Base-by-base conservation (phyloP, 495 filamentous ascomycete species). In the Amniculicola lignicola region DNA sequence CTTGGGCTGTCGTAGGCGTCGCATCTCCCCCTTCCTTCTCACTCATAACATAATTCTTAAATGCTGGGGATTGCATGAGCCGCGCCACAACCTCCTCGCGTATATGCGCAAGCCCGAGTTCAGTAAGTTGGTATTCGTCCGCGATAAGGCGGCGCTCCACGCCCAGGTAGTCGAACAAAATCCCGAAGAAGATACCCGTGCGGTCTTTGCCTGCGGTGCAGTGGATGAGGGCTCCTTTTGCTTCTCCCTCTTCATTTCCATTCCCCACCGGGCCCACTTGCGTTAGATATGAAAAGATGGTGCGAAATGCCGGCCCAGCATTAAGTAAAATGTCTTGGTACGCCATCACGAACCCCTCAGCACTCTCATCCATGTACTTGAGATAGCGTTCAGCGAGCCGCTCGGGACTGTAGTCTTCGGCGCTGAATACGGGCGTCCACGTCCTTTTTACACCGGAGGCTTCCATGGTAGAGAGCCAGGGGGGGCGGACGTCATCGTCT, bases 191-290 rank as follows among this genome's bases (percentile, higher is more conserved):
- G n/a, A 72, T 65, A 3, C 72, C 72, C 12, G 72, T 74, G 36
- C 72, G 65, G 54, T 74, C 72, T 61, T 74, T 74, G 15, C 72
- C 72, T 1, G 72, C 72, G 0, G 72, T 72, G 55, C 72, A 74
- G 39, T 74, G 71, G 18, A 74, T 50, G 7, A 74, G 43, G 29
- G 62, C 62, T 22, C 67, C 64, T 10, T 33, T 21, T 5, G 61
- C 50, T 16, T 53, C 39, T 5, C 46, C 28, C 15, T 53, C 33
- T 2, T 48, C 55, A 33, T 33, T 33, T n/a, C 7, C 7, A 7
- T 7, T 7, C 7, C 7, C 7, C 29, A 33, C 29, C 7, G 29
- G 7, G 29, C 29, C 29, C 29, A n/a, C 29, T 40, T 40, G 33
- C 1, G 61, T 38, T 1, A 74, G 51, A 46, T 72, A 64, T 7